phyloP scores from a whole-genome alignment of 345 rosid species.

The Angophora floribunda region DNA sequence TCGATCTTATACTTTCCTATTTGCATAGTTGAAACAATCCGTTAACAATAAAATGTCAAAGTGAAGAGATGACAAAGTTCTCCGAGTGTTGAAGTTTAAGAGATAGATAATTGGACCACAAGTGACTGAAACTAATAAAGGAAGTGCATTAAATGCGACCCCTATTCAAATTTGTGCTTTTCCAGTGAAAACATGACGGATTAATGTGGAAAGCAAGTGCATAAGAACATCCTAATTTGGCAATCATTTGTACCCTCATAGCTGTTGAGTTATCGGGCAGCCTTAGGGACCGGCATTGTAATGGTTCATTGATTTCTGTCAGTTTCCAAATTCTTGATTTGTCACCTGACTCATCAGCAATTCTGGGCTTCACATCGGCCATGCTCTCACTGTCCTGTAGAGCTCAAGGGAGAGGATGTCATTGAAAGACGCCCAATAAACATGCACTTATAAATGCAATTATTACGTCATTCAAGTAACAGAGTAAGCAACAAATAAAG shows the following conservation, averaged over 20 bases:
- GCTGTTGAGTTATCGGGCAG: constrained; percentile 53
- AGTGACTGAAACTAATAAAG: neutral
- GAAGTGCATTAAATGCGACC: too few species aligned
- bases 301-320: constrained; percentile 70
- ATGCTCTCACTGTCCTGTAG: too few species aligned
- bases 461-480: too few species aligned
- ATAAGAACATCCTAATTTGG: neutral
- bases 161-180: too few species aligned
- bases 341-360: constrained; percentile 50
- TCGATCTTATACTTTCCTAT: neutral
- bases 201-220: neutral
- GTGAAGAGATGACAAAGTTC: neutral
- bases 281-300: constrained; percentile 68
- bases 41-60: neutral
- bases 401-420: constrained; percentile 3
- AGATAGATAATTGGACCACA: fast-evolving
- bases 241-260: constrained; percentile 33
- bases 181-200: neutral
- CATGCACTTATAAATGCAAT: neutral
- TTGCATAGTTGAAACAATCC: neutral
- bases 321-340: constrained; percentile 61
- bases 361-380: constrained; percentile 52
- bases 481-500: neutral
- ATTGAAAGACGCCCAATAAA: neutral
- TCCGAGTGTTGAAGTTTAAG: neutral